These are phyloP conservation scores for Pythium angustatum DNA, from an alignment of 352 stramenopile genomes.

Conservation along the genomic window DNA sequence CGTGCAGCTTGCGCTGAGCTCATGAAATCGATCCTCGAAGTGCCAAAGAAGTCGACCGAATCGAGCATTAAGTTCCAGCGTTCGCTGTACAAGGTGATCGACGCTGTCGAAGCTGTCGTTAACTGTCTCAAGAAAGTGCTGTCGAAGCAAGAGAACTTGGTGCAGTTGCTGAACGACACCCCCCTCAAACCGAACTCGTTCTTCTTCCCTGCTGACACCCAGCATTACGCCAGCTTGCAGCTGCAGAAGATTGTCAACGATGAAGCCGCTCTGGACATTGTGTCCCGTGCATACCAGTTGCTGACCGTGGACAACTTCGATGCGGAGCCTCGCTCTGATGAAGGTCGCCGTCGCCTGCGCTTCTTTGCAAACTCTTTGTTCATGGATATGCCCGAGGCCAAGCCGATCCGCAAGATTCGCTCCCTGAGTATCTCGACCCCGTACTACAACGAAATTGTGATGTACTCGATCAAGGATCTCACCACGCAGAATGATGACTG, in stretches of 20 bases:
- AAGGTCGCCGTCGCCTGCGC: constrained; percentile 79
- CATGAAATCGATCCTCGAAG: constrained; percentile 86
- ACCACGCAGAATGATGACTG: constrained; percentile 88
- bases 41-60: constrained; percentile 71
- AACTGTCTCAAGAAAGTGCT: constrained; percentile 87
- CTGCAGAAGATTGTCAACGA: constrained; percentile 80
- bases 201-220: constrained; percentile 83
- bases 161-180: constrained; percentile 86
- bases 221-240: constrained; percentile 83
- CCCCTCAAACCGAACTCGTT: constrained; percentile 87
- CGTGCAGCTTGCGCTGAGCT: constrained; percentile 66
- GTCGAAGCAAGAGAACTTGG: constrained; percentile 81
- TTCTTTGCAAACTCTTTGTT: constrained; percentile 90
- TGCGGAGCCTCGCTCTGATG: constrained; percentile 79
- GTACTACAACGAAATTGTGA: constrained; percentile 90
- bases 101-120: constrained; percentile 77
- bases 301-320: constrained; percentile 90
- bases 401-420: constrained; percentile 83
- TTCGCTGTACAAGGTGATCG: constrained; percentile 82
- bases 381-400: constrained; percentile 89
- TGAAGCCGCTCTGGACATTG: constrained; percentile 80
- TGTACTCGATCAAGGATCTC: constrained; percentile 90
- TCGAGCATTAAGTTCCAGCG: constrained; percentile 89
- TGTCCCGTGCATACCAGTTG: constrained; percentile 82
- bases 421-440: constrained; percentile 86